A percentile compares a stretch with the other conserved stretches of the same genome.
Evolutionary conservation across 192 early-diverging fungal genomes (phyloP).

Genomic region (Piromyces finnis): DNA sequence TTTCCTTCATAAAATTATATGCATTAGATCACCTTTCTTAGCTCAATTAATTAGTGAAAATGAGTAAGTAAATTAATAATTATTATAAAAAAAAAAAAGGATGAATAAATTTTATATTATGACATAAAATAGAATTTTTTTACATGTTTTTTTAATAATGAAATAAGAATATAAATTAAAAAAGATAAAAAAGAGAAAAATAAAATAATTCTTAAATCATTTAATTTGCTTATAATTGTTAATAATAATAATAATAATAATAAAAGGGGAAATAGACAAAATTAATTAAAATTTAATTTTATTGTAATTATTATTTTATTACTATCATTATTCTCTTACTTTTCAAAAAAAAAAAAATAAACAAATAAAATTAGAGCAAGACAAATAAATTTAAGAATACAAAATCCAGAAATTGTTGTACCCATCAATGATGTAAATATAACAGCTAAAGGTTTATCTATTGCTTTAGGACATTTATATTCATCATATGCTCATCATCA

Average conservation of each 20-base stretch:
- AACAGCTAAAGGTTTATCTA: slow-evolving; percentile 22
- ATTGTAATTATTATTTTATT: too few relatives aligned
- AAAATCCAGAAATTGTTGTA: slow-evolving; percentile 10
- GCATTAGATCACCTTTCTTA: not conserved
- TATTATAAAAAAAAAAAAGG: not conserved
- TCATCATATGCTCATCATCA: slow-evolving; percentile 13
- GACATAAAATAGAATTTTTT: too few relatives aligned
- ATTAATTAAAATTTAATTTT: too few relatives aligned
- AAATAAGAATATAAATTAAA: too few relatives aligned
- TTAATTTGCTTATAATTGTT: too few relatives aligned
- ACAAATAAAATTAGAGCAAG: not conserved
- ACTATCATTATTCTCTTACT: too few relatives aligned
- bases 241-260: too few relatives aligned
- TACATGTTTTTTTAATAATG: too few relatives aligned
- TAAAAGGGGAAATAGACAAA: too few relatives aligned
- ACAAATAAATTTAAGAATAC: not conserved
- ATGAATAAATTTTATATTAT: too few relatives aligned
- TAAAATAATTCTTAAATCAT: too few relatives aligned
- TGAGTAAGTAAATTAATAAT: not conserved
- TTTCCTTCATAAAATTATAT: not conserved
- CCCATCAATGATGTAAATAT: slow-evolving; percentile 23
- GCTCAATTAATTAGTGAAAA: not conserved
- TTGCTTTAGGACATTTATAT: slow-evolving; percentile 32
- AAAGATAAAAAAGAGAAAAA: too few relatives aligned
- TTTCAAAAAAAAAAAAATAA: not conserved